Evolutionary conservation across 352 stramenopile genomes (phyloP).

Genomic region (Globisporangium emineosum): DNA sequence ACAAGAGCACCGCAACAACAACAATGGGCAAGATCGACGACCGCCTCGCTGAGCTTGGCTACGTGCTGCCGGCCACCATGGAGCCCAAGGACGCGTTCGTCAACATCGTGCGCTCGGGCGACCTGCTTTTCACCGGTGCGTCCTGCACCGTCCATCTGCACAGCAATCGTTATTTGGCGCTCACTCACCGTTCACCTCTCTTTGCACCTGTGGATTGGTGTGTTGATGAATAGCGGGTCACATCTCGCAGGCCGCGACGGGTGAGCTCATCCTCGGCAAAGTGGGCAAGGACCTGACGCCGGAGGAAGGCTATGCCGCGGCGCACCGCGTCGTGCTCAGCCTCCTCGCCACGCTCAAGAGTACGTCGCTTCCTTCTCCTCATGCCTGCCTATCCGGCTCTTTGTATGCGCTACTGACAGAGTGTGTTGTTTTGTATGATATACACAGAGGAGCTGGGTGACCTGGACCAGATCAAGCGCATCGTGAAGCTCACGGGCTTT

Average conservation of each 20-base stretch:
- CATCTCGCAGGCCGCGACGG: constrained; percentile 40
- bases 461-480: constrained; percentile 82
- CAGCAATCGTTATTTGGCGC: not conserved
- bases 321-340: constrained; percentile 74
- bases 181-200: no score
- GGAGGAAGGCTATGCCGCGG: constrained; percentile 85
- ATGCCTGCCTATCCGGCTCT: not conserved
- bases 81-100: constrained; percentile 75
- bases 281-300: constrained; percentile 73
- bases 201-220: no score
- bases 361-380: constrained; percentile 15
- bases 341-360: constrained; percentile 85
- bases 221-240: constrained; percentile 45
- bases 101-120: constrained; percentile 52
- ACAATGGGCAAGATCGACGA: constrained; percentile 48
- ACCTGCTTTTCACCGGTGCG: constrained; percentile 69
- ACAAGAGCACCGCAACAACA: no score
- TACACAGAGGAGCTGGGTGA: constrained; percentile 61
- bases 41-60: constrained; percentile 65
- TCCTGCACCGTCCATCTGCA: not conserved
- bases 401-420: not conserved
- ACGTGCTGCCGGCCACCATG: constrained; percentile 52
- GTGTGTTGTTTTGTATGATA: not conserved
- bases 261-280: constrained; percentile 75
- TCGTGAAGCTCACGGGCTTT: constrained; percentile 94